Conservation (phyloP, 2,329 filamentous ascomycete genomes). For the Allantophomopsis cytisporea region DNA sequence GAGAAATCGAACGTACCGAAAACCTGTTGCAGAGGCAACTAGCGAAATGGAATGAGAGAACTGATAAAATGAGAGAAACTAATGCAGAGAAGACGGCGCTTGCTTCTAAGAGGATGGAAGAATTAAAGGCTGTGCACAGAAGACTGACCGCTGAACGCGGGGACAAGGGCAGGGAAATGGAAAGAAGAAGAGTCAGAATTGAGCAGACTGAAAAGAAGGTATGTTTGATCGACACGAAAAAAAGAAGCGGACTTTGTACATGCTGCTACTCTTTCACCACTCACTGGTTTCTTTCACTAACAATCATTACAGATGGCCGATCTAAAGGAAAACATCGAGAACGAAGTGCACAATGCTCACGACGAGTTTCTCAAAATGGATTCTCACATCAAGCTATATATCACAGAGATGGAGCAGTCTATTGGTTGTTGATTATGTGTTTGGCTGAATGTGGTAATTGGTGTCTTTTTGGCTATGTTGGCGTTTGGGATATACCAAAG, state of each 20-base stretch:
- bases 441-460: neutral
- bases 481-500: constrained; percentile 3
- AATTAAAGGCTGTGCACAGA: constrained; percentile 67
- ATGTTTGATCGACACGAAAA: constrained; percentile 14
- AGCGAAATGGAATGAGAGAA: constrained; percentile 73
- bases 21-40: constrained; percentile 72
- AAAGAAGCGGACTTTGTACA: neutral
- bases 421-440: constrained; percentile 22
- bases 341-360: constrained; percentile 77
- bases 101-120: constrained; percentile 82
- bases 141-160: constrained; percentile 72
- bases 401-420: constrained; percentile 96
- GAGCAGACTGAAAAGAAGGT: constrained; percentile 99
- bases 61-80: constrained; percentile 68
- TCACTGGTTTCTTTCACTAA: constrained; percentile 14
- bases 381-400: constrained; percentile 91
- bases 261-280: constrained; percentile 1
- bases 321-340: constrained; percentile 93
- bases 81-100: constrained; percentile 69
- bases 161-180: constrained; percentile 84
- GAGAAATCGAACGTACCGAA: constrained; percentile 84
- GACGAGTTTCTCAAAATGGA: constrained; percentile 98
- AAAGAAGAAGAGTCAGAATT: constrained; percentile 81
- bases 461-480: constrained; percentile 4
- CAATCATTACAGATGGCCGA: constrained; percentile 65